Evolutionary conservation across 1,139 yeast species (phyloP), one percentile per base, ranked within the genome.

Genomic region (Meyerozyma athensensis): DNA sequence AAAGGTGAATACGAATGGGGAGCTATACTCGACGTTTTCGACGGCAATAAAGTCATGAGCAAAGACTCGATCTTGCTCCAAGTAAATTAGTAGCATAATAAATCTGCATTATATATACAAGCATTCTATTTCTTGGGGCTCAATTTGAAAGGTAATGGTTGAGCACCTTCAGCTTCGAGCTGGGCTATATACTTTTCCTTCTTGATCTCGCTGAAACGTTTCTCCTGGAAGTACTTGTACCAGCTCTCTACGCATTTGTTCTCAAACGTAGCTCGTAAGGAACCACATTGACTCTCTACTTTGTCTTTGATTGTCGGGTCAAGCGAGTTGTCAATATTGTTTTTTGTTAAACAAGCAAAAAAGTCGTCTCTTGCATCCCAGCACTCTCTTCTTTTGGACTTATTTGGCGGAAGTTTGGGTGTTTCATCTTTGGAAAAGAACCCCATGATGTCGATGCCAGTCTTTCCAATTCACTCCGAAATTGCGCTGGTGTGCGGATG

Each of bases 1-100:
- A 69, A 72, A 31, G 96, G 95, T 2, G 83, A 79, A 39, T 85
- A 79, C 52, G 90, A 83, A 54, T 84, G 95, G 87, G 86, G 89
- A 0, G 73, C 79, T 0, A 59, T 84, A 2, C 67, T 85, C 44
- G 95, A 86, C 43, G 72, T 70, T 20, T 42, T 54, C 16, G 55
- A 50, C 31, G 50, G 47, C 31, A 49, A 47, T 32, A 45, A 23
- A 36, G 36, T 16, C 40, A 54, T 58, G 13, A 58, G 60, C 12
- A 47, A 64, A 35, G 69, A 66, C 35, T 69, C 73, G 2, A 45
- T 67, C 13, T 52, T 32, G 14, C 18, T 34, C 20, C 33, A 34
- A 14, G 22, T 26, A 20, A 20, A 17, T 30, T 24, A 19, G 30
- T 23, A n/a, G 13, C 31, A 18, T n/a, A 34, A 26, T 17, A 10